Conservation (phyloP, 768 basidiomycete genomes). For the Boletus fagicola region DNA sequence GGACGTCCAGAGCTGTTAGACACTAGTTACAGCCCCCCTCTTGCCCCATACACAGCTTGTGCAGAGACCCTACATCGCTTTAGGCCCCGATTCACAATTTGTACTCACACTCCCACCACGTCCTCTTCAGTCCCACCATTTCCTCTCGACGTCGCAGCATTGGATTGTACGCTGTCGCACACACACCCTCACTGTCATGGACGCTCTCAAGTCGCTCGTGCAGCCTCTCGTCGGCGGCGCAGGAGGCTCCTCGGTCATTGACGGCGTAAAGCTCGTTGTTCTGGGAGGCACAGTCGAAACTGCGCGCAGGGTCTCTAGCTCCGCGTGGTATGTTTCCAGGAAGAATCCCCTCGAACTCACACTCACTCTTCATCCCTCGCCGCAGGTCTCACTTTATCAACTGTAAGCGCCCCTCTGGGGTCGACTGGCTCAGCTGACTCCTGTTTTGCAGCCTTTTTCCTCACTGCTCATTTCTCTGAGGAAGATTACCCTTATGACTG, state of each 20-base stretch:
- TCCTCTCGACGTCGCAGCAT: slow-evolving; percentile 32
- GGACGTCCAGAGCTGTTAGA: neutral
- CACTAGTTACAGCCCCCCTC: neutral
- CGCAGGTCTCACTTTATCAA: slow-evolving; percentile 81
- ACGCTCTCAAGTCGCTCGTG: slow-evolving; percentile 77
- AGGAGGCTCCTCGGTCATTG: slow-evolving; percentile 75
- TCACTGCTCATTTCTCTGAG: slow-evolving; percentile 87
- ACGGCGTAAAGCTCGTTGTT: slow-evolving; percentile 88
- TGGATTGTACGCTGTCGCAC: slow-evolving; percentile 36
- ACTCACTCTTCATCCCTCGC: slow-evolving; percentile 11
- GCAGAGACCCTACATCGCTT: slow-evolving; percentile 13
- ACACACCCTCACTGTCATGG: slow-evolving; percentile 47
- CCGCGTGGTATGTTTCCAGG: slow-evolving; percentile 61
- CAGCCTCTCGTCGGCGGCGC: slow-evolving; percentile 76
- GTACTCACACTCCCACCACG: slow-evolving; percentile 25
- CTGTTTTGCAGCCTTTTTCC: slow-evolving; percentile 63
- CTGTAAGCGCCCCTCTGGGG: slow-evolving; percentile 49
- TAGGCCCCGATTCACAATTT: slow-evolving; percentile 8
- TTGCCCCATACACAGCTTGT: slow-evolving; percentile 27
- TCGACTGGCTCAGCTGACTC: slow-evolving; percentile 10
- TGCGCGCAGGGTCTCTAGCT: slow-evolving; percentile 75
- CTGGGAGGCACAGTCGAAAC: slow-evolving; percentile 87
- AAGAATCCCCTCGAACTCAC: neutral
- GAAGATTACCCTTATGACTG: slow-evolving; percentile 90
- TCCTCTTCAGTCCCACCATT: slow-evolving; percentile 16